Percentiles rank a stretch among this genome's conserved stretches.
Evolutionary conservation across 2,329 filamentous ascomycete genomes (phyloP).

Genomic region (Exophiala bonariae): DNA sequence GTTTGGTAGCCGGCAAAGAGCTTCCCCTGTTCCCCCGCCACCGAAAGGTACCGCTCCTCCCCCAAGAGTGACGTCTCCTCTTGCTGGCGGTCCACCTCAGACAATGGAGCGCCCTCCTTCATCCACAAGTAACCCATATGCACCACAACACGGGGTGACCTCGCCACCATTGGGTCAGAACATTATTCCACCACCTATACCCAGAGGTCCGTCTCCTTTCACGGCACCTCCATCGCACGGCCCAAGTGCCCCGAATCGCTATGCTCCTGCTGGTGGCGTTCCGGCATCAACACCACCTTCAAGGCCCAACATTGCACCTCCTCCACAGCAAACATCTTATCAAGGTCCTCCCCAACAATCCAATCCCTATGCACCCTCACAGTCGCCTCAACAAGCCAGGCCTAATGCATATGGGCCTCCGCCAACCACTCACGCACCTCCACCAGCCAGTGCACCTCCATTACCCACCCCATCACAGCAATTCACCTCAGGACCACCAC

Average conservation of each 20-base stretch:
- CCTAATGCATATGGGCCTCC: conserved; percentile 47
- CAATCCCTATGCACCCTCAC: conserved; percentile 61
- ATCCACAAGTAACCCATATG: conserved; percentile 63
- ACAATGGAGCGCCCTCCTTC: conserved; percentile 54
- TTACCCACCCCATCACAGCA: conserved; percentile 45
- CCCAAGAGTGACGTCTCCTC: conserved; percentile 69
- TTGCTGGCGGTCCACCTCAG: conserved; percentile 56
- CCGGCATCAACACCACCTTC: conserved; percentile 50
- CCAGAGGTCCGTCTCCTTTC: conserved; percentile 81
- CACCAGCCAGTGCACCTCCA: conserved; percentile 37
- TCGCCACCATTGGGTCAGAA: conserved; percentile 41
- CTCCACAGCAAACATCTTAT: conserved; percentile 38
- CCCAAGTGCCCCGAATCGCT: conserved; percentile 70
- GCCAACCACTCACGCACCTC: conserved; percentile 46
- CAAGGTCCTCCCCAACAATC: conserved; percentile 43
- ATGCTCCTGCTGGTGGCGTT: conserved; percentile 66
- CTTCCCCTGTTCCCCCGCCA: conserved; percentile 71
- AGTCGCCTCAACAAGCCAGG: conserved; percentile 37
- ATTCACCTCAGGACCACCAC: conserved; percentile 49
- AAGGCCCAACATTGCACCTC: conserved; percentile 52
- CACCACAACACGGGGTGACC: conserved; percentile 53
- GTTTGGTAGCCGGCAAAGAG: conserved; percentile 60
- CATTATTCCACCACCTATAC: conserved; percentile 59
- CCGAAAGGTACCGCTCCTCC: conserved; percentile 74
- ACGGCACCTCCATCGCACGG: conserved; percentile 71